A percentile compares a stretch with the other conserved stretches of the same genome.
These are phyloP conservation scores for Neonectria coccinea DNA, from an alignment of 2,329 filamentous ascomycete genomes.

Conservation along the genomic window DNA sequence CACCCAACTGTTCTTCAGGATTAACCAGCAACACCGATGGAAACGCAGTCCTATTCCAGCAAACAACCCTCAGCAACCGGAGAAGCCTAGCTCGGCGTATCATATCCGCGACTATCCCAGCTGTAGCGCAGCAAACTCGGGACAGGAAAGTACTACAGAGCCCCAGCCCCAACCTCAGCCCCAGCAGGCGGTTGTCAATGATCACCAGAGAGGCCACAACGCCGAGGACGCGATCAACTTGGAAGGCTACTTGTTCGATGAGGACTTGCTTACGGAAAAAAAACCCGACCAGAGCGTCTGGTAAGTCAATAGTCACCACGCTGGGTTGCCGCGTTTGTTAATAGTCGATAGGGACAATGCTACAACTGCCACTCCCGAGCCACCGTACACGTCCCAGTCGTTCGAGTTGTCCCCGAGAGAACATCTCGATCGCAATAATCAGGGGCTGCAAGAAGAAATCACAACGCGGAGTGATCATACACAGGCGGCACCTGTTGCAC, in stretches of 20 bases:
- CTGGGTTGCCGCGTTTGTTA: neutral
- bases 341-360: neutral
- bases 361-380: neutral
- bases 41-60: neutral
- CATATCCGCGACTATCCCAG: neutral
- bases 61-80: neutral
- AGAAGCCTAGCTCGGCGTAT: neutral
- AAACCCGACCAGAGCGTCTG: neutral
- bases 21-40: conserved; percentile 20
- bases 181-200: neutral
- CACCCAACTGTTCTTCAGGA: conserved; percentile 17
- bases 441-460: neutral
- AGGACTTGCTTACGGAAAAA: neutral
- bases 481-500: neutral
- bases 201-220: neutral
- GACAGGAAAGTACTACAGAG: neutral
- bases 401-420: neutral
- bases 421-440: neutral
- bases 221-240: neutral
- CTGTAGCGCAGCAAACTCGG: neutral
- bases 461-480: neutral
- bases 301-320: neutral
- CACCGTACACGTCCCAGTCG: neutral
- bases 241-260: neutral
- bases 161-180: neutral